Evolutionary conservation across 768 basidiomycete genomes (phyloP).

Genomic region (Psilocybe subaeruginosa): DNA sequence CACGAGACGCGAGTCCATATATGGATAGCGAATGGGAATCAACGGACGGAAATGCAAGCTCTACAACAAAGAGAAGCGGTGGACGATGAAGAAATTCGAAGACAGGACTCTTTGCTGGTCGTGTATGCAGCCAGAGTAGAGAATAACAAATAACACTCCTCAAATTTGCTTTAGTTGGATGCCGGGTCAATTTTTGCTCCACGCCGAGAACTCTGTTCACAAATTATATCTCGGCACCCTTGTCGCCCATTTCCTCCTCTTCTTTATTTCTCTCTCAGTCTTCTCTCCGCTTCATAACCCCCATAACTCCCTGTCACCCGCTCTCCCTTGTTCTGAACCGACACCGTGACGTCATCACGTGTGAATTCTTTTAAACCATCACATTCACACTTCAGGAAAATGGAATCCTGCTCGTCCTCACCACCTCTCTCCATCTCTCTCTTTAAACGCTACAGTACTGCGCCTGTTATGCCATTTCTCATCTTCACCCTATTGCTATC

Average conservation of each 20-base stretch:
- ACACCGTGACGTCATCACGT: conserved; percentile 7
- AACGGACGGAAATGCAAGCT: not conserved
- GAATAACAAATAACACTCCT: not conserved
- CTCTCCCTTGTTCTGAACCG: not conserved
- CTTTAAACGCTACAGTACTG: too few relatives aligned
- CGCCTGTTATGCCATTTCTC: too few relatives aligned
- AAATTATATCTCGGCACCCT: conserved; percentile 7
- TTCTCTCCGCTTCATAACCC: too few relatives aligned
- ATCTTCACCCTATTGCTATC: too few relatives aligned
- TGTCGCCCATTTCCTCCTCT: too few relatives aligned
- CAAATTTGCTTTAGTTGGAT: conserved; percentile 8
- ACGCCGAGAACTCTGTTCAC: not conserved
- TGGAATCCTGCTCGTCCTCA: not conserved
- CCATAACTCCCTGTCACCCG: too few relatives aligned
- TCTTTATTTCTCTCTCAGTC: too few relatives aligned
- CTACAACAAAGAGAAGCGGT: not conserved
- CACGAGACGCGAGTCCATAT: conserved; percentile 18
- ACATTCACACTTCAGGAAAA: too few relatives aligned
- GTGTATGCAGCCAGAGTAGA: conserved; percentile 4
- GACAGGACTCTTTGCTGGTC: conserved; percentile 6
- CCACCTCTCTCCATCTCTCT: too few relatives aligned
- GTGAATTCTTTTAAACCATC: not conserved
- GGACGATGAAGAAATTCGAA: not conserved
- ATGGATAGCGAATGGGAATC: conserved; percentile 11
- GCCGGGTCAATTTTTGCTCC: conserved; percentile 10